Evolutionary conservation across 352 stramenopile genomes (phyloP).

Genomic region (Globisporangium radiosum): DNA sequence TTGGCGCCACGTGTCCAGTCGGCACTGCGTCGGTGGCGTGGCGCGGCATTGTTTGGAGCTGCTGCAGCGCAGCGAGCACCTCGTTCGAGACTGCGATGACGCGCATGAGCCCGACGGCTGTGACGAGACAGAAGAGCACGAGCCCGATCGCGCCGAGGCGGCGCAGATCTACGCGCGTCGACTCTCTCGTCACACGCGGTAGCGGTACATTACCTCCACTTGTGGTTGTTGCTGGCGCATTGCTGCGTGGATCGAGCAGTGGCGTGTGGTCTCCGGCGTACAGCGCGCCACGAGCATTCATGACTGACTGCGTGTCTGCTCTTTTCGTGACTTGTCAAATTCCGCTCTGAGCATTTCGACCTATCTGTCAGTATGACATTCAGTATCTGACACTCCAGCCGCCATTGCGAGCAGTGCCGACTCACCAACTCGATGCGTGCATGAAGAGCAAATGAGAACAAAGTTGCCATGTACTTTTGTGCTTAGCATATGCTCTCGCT

Average conservation of each 20-base stretch:
- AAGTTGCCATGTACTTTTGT: no score
- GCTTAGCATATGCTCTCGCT: no score
- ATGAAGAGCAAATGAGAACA: no score
- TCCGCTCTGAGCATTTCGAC: no score
- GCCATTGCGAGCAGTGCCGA: no score
- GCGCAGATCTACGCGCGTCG: conserved; percentile 13
- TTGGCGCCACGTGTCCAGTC: not conserved
- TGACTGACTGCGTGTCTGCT: not conserved
- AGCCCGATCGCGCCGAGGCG: conserved; percentile 13
- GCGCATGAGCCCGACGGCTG: conserved; percentile 11
- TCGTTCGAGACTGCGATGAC: conserved; percentile 17
- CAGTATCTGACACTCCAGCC: no score
- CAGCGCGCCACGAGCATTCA: conserved; percentile 14
- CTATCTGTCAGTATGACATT: no score
- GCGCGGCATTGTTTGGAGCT: conserved; percentile 9
- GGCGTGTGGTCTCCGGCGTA: conserved; percentile 8
- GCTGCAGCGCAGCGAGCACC: conserved; percentile 32
- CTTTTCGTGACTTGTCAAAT: not conserved
- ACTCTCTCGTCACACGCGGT: not conserved
- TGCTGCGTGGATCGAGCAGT: conserved; percentile 6
- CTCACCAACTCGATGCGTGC: no score
- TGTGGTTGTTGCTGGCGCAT: not conserved
- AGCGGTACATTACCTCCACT: not conserved
- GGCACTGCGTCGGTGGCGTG: not conserved
- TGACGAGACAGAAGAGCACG: conserved; percentile 16